Conservation (phyloP, 1,284 basidiomycete species). For the Hemileia vastatrix region DNA sequence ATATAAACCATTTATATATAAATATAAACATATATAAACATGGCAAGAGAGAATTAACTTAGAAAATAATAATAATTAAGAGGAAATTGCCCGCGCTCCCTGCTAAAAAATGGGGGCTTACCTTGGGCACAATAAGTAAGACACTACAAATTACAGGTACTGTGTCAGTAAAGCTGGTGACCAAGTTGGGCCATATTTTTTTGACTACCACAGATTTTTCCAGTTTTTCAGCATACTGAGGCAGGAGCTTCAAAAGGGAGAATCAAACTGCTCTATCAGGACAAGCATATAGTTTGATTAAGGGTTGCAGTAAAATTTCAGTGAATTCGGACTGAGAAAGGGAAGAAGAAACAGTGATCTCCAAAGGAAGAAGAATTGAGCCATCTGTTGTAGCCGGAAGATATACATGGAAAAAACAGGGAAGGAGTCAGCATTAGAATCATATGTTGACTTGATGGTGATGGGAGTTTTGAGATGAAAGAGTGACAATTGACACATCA, state of each 20-base stretch:
- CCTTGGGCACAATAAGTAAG: slow-evolving; percentile 71
- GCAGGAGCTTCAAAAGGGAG: slow-evolving; percentile 76
- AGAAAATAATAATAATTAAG: no score
- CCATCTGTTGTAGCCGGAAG: slow-evolving; percentile 66
- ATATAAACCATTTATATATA: neutral
- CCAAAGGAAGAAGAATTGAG: no score
- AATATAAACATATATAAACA: neutral
- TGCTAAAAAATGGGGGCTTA: slow-evolving; percentile 40
- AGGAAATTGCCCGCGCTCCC: neutral
- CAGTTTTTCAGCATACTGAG: slow-evolving; percentile 73
- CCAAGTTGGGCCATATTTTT: slow-evolving; percentile 87
- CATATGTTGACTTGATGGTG: neutral
- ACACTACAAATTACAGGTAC: slow-evolving; percentile 84
- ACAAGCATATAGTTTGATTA: slow-evolving; percentile 71
- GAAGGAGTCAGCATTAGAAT: slow-evolving; percentile 55
- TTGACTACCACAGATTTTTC: slow-evolving; percentile 74
- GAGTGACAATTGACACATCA: no score
- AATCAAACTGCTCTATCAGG: slow-evolving; percentile 87
- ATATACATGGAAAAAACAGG: slow-evolving; percentile 71
- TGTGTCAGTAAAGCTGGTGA: slow-evolving; percentile 88
- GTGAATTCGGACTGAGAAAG: slow-evolving; percentile 63
- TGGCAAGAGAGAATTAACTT: no score
- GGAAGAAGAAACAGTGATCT: no score
- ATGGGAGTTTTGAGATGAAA: no score
- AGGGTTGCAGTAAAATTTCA: slow-evolving; percentile 60